These are phyloP conservation scores for Eucalyptus fibrosa DNA, from an alignment of 345 rosid species.

Conservation along the genomic window DNA sequence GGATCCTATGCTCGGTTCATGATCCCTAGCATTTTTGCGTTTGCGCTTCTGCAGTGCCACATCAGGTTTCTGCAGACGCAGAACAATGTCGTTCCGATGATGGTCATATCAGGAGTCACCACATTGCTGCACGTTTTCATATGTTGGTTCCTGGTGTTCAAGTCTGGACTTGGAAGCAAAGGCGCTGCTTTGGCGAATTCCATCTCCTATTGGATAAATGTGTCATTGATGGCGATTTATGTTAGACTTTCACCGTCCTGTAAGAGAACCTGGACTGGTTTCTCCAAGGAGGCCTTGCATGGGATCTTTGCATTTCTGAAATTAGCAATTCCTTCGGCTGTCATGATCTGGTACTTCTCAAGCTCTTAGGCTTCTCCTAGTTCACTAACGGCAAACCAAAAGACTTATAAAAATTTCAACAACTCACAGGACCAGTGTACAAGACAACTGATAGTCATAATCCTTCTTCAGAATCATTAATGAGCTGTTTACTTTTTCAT, in stretches of 20 bases:
- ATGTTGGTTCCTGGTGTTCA: conserved; percentile 34
- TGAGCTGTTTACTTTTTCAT: neutral
- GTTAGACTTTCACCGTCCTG: neutral
- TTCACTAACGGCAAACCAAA: neutral
- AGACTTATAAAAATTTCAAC: neutral
- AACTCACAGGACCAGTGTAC: neutral
- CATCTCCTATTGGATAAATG: neutral
- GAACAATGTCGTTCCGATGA: conserved; percentile 31
- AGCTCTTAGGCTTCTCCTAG: neutral
- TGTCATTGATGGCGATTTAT: neutral
- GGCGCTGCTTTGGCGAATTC: conserved; percentile 38
- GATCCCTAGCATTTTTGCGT: neutral
- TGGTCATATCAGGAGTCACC: conserved; percentile 25
- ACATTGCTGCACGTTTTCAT: conserved; percentile 15
- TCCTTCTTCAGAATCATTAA: neutral
- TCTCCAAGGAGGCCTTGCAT: neutral
- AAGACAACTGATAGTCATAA: neutral
- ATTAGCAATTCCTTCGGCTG: neutral
- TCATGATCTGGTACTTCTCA: neutral
- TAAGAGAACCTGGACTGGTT: neutral
- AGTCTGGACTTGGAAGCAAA: conserved; percentile 19
- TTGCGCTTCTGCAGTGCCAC: neutral
- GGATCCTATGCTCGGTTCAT: neutral
- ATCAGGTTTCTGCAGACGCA: conserved; percentile 33
- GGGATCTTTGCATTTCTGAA: neutral